Evolutionary conservation across 352 stramenopile species (phyloP).

Genomic region (Globisporangium barbulae): DNA sequence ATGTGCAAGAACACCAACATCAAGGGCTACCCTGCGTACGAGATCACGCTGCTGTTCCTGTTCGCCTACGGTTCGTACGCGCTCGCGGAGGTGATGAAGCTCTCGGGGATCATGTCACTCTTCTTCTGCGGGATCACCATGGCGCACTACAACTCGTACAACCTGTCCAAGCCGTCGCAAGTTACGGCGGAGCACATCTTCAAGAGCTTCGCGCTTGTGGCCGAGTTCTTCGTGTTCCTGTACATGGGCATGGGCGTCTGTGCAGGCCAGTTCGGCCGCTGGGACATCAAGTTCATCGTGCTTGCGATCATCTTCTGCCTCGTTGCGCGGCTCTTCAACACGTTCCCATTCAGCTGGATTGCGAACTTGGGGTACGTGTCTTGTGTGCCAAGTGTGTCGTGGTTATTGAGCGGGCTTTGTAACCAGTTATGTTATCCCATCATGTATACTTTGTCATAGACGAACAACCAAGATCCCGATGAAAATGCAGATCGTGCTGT

Average conservation of each 20-base stretch:
- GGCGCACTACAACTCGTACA: conserved; percentile 82
- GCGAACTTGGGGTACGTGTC: conserved; percentile 46
- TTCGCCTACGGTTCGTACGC: conserved; percentile 71
- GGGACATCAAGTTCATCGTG: conserved; percentile 84
- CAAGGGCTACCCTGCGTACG: conserved; percentile 71
- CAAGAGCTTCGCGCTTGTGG: conserved; percentile 65
- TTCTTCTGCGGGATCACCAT: conserved; percentile 90
- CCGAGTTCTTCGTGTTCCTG: conserved; percentile 77
- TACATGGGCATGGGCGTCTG: conserved; percentile 81
- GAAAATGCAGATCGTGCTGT: conserved; percentile 92
- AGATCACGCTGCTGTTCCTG: conserved; percentile 72
- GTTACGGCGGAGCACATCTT: conserved; percentile 73
- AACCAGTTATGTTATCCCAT: not conserved
- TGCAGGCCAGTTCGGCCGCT: conserved; percentile 65
- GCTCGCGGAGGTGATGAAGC: conserved; percentile 59
- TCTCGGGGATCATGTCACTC: conserved; percentile 91
- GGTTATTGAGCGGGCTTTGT: not conserved
- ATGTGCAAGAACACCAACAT: conserved; percentile 80
- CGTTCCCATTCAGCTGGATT: conserved; percentile 87
- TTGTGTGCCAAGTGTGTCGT: not conserved
- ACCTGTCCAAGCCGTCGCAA: conserved; percentile 63
- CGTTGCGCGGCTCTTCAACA: conserved; percentile 92
- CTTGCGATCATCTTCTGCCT: conserved; percentile 84
- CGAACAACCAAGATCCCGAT: conserved; percentile 60
- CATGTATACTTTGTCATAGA: conserved; percentile 20